Evolutionary conservation across 2,329 filamentous ascomycete species (phyloP), one percentile per base, ranked within the genome.

Genomic region (Colletotrichum godetiae): DNA sequence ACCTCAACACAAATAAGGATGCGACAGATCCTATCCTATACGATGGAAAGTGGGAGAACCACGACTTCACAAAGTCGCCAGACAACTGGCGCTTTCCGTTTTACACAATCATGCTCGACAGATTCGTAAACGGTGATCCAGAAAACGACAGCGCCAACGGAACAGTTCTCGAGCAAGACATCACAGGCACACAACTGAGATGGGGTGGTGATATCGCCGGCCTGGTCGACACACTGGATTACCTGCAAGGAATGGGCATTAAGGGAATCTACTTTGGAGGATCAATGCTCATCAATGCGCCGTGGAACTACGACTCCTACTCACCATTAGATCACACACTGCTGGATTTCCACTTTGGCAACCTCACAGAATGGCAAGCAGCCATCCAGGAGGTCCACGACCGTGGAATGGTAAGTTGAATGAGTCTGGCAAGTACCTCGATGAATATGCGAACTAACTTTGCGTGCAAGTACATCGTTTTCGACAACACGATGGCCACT

Each of bases 401-500:
- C 3, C 85, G 88, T 42, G 88, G 86, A 67, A 92, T 93, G 71
- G 71, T 73, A 42, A 71, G 71, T 73, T 33, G 89, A 91, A 90
- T 81, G 88, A 35, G 15, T 37, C 46, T 19, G 22, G 19, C 4
- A 2, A 64, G 13, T 19, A 33, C 7, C 19, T 15, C 6, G 7
- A 31, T 19, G 55, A 29, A 31, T 8, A 7, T 13, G 85, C 92
- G 86, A 87, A 87, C 88, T 67, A 89, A 92, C 76, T 82, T 91
- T 61, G 85, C 91, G 72, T 88, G 88, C 10, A 92, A 92, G 90
- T 92, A 92, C 81, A 88, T 92, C 46, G 82, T 93, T 37, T 81
- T 92, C 72, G 91, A 92, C 78, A 92, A 92, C 77, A 92, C 91
- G 1, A 86, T 92, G 78, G 87, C 89, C 58, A 93, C 91, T 2